Evolutionary conservation across 1,284 basidiomycete genomes (phyloP), one percentile per base, ranked within the genome.

Genomic region (Tilletia caries): DNA sequence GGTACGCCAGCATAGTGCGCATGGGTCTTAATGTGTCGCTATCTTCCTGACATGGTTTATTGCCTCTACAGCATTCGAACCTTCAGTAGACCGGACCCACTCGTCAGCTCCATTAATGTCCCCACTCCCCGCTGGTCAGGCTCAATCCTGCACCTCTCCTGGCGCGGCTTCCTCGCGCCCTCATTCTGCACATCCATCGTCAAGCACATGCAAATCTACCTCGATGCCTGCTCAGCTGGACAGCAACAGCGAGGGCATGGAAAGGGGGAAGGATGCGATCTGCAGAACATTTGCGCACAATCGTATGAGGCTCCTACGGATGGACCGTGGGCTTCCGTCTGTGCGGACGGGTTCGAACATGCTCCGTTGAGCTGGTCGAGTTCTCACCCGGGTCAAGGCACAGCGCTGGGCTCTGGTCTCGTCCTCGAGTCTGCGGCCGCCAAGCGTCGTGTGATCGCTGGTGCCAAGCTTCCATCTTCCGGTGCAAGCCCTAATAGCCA

Each of bases 281-380:
- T 50, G 6, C 48, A 50, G 20, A 18, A 41, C 15, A 15, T 41
- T 41, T 41, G 37, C 15, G 48, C 48, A n/a, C 48, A 1, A n/a
- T 50, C 48, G 20, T 50, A 50, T 3, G 20, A n/a, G 20, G 48
- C 1, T 25, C 20, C 48, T 20, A 50, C 58, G 1, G 58, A 34
- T 23, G 32, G 32, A 13, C 58, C 27, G 1, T 62, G 58, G 58
- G 58, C 58, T 2, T 15, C 32, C 1, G 32, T 62, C 8, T 34
- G 27, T 33, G 58, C 32, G 6, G 33, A 62, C 27, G 58, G 58
- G 1, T 62, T 62, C 58, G 58, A 62, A 23, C 58, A 62, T 34
- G 27, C 58, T 8, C 58, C 58, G 18, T n/a, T 62, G 29, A 62
- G 58, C 32, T 62, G 58, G 58, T 33, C 32, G 2, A 62, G 58